A percentile compares a stretch with the other conserved stretches of the same genome.
phyloP scores from a whole-genome alignment of 2,329 filamentous ascomycete genomes.

The Trichophyton benhamiae region DNA sequence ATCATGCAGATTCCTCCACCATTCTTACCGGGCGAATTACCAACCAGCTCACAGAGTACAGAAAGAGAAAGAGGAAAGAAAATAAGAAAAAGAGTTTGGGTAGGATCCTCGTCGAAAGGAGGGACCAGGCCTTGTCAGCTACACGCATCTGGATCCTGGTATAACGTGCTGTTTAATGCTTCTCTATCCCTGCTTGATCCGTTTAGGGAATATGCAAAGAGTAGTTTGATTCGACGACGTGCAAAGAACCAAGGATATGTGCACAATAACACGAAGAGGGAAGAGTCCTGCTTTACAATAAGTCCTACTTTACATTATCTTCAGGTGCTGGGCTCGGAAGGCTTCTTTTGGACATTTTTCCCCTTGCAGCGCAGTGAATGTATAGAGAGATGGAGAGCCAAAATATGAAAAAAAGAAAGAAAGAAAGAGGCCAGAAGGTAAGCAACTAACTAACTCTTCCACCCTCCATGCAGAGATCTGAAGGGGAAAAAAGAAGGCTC shows the following conservation, averaged over 20 bases:
- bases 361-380: neutral
- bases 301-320: no score
- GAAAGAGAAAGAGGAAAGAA: neutral
- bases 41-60: neutral
- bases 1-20: neutral
- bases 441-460: no score
- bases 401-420: no score
- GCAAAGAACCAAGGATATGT: neutral
- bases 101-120: neutral
- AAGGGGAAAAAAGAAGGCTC: no score
- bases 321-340: neutral
- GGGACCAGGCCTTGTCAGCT: neutral
- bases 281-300: no score
- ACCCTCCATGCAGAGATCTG: no score
- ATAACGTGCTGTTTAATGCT: slow-evolving; percentile 3
- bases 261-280: neutral
- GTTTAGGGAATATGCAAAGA: slow-evolving; percentile 1
- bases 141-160: neutral
- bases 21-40: neutral
- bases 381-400: no score
- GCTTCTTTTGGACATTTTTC: neutral
- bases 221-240: slow-evolving; percentile 4
- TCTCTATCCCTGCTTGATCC: neutral
- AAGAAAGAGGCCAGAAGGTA: no score
- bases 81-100: neutral